phyloP scores from a whole-genome alignment of 2,329 filamentous ascomycete genomes.

The Fusarium bactridioides region DNA sequence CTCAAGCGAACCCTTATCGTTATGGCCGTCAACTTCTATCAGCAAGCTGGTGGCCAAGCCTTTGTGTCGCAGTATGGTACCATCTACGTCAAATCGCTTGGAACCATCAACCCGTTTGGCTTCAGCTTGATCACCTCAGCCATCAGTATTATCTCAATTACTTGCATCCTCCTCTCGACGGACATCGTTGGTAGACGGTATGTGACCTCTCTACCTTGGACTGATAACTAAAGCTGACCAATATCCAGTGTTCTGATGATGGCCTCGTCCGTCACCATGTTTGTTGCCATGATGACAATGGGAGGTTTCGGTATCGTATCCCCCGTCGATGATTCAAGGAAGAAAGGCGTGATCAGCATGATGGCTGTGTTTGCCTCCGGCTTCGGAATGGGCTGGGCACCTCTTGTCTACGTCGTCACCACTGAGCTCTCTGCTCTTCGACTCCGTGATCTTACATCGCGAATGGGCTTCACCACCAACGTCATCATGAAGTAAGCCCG shows the following conservation, averaged over 20 bases:
- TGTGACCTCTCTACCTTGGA: fast-evolving
- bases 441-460: slow-evolving; percentile 16
- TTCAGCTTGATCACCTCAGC: slow-evolving; percentile 35
- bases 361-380: slow-evolving; percentile 35
- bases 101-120: slow-evolving; percentile 40
- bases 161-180: background rate
- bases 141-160: slow-evolving; percentile 22
- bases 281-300: slow-evolving; percentile 37
- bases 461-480: slow-evolving; percentile 23
- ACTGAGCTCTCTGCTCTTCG: slow-evolving; percentile 32
- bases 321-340: slow-evolving; percentile 19
- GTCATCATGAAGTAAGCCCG: slow-evolving; percentile 23
- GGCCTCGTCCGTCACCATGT: slow-evolving; percentile 27
- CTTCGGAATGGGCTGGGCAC: slow-evolving; percentile 15
- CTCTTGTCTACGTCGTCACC: slow-evolving; percentile 28
- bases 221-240: too few species aligned
- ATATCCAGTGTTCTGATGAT: slow-evolving; percentile 2
- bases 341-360: slow-evolving; percentile 38
- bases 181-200: slow-evolving; percentile 26
- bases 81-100: slow-evolving; percentile 32
- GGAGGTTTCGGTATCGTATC: slow-evolving; percentile 31
- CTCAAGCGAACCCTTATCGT: slow-evolving; percentile 24
- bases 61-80: slow-evolving; percentile 36
- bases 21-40: slow-evolving; percentile 22
- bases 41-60: slow-evolving; percentile 34